Evolutionary conservation across 2,329 filamentous ascomycete genomes (phyloP).

Genomic region (Verticillium nubilum): DNA sequence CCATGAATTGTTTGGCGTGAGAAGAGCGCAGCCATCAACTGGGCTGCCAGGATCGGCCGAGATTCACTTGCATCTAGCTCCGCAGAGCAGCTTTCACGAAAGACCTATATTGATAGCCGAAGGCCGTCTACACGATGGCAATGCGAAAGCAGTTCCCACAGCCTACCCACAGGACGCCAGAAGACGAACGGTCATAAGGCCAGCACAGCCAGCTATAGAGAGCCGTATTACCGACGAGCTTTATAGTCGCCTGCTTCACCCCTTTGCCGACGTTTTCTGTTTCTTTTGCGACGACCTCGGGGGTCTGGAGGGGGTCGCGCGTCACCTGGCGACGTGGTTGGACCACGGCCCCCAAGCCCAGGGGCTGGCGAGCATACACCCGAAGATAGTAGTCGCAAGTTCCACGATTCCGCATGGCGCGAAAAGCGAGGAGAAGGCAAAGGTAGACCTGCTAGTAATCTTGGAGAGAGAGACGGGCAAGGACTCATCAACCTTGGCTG

Average conservation of each 20-base stretch:
- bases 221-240: neutral
- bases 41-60: neutral
- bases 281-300: constrained; percentile 2
- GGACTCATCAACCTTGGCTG: neutral
- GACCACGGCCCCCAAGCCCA: neutral
- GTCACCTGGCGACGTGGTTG: neutral
- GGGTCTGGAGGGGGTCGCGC: neutral
- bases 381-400: neutral
- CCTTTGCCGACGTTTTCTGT: constrained; percentile 2
- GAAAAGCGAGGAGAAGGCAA: neutral
- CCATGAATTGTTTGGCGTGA: neutral
- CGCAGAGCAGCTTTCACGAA: neutral
- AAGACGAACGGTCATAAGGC: neutral
- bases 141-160: neutral
- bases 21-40: neutral
- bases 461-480: neutral
- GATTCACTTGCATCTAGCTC: neutral
- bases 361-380: neutral
- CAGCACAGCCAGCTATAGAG: neutral
- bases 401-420: neutral
- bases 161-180: neutral
- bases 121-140: neutral
- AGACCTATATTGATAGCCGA: neutral
- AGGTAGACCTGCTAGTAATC: neutral
- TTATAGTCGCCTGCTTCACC: constrained; percentile 2